Conservation (phyloP, 495 filamentous ascomycete species). For the Penicillium longicatenatum region DNA sequence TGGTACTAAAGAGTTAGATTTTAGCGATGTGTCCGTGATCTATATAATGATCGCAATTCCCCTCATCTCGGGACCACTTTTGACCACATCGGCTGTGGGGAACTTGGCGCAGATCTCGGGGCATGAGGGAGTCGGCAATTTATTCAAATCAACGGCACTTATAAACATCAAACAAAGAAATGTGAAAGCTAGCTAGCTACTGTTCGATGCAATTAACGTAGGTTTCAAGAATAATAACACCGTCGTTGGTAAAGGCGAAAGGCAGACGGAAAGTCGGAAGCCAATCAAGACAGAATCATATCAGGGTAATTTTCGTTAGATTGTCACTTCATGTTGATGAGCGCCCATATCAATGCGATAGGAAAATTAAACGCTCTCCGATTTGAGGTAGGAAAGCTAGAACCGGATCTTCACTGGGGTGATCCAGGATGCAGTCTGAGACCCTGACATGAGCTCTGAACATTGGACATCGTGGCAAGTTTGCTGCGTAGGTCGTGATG, state of each 20-base stretch:
- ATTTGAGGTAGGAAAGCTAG: no score
- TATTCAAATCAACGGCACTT: background rate
- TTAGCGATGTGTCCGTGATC: background rate
- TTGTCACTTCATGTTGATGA: no score
- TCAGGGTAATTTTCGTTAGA: no score
- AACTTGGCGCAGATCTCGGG: constrained; percentile 2
- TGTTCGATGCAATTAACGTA: background rate
- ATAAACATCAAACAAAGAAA: background rate
- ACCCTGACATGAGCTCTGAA: background rate
- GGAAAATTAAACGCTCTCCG: no score
- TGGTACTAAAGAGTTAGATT: background rate
- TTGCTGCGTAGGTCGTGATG: background rate
- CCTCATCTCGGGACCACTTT: constrained; percentile 22
- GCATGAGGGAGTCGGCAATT: background rate
- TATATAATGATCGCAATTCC: constrained; percentile 8
- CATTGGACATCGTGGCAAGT: background rate
- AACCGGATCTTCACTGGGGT: no score
- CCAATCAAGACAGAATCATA: no score
- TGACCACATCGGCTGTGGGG: constrained; percentile 35
- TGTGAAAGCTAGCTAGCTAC: background rate
- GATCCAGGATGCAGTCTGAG: background rate
- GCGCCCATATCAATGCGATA: no score
- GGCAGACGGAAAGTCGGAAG: no score
- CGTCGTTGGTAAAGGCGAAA: no score
- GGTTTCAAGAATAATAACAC: no score